Base-by-base conservation (phyloP, 441 rosid species). In the Gossypium gossypioides region DNA sequence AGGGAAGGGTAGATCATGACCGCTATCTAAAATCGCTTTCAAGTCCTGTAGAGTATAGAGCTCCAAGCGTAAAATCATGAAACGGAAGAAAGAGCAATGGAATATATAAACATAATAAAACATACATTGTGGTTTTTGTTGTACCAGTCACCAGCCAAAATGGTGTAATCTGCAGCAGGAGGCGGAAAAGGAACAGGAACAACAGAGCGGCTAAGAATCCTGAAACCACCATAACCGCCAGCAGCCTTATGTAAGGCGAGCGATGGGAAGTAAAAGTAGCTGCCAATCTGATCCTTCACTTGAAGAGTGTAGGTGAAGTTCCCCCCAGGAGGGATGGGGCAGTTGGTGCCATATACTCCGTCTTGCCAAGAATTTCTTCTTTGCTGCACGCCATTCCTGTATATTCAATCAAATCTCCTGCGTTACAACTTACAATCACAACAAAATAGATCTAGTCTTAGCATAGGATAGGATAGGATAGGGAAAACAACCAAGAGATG, bases 201-300 rank as follows among this genome's bases (percentile, higher is more conserved):
- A 29, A 60, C 77, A 1, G 92, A 79, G 7, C 89, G 88, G 83
- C 96, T 91, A 3, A 77, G 77, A 18, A 91, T 84, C 68, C 81
- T 83, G 75, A 91, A 64, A 72, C 88, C 87, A 44, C 97, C 96
- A 64, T 69, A 90, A 44, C 87, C 96, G 9, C 95, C 96, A 0
- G 91, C 95, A 12, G 96, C 95, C 81, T 88, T 92, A 81, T 92
- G 97, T 74, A 90, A 77, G 29, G 84, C 88, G 21, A 90, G 85
- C 0, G 96, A 87, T 3, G 95, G 95, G 79, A 85, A 92, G 64
- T 91, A 89, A 72, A 85, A 91, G 76, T 86, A 87, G 76, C 89
- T 89, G 7, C 95, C 97, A 7, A 91, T 88, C 76, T 92, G 95
- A 76, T 92, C 96, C 78, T 89, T 92, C 61, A 89, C 86, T 57